These are phyloP conservation scores for Euptelea pleiosperma DNA, from an alignment of 164 flowering plant species.

Conservation along the genomic window DNA sequence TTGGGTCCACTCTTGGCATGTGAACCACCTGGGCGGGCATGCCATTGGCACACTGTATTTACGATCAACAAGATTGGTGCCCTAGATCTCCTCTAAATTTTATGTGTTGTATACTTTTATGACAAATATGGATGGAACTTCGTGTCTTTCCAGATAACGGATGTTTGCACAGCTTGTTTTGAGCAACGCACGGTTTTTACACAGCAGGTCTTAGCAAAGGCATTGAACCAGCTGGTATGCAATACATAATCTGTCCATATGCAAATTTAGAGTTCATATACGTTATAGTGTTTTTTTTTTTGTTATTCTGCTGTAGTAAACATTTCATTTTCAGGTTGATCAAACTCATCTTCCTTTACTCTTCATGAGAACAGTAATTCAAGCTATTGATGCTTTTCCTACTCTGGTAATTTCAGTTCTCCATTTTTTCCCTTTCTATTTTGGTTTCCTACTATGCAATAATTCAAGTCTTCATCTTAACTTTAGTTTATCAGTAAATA, in stretches of 20 bases:
- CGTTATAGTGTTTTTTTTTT: not conserved
- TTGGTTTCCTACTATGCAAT: not conserved
- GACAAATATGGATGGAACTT: not conserved
- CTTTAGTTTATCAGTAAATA: too few species aligned
- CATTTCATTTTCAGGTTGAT: slow-evolving; percentile 62
- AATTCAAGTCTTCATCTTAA: too few species aligned
- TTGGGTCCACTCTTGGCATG: too few species aligned
- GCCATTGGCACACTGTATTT: too few species aligned
- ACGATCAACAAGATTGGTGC: too few species aligned
- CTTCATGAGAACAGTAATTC: slow-evolving; percentile 97
- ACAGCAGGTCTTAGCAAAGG: slow-evolving; percentile 87
- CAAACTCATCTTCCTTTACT: slow-evolving; percentile 85
- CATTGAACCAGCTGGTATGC: slow-evolving; percentile 85
- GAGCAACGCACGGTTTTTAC: slow-evolving; percentile 98
- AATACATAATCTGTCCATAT: slow-evolving; percentile 1
- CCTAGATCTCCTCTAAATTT: not conserved
- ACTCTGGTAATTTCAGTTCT: slow-evolving; percentile 49
- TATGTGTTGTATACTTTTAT: not conserved
- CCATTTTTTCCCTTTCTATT: not conserved
- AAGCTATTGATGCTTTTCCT: slow-evolving; percentile 95
- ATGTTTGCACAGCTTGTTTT: slow-evolving; percentile 96
- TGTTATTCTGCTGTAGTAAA: not conserved
- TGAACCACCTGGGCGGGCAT: too few species aligned
- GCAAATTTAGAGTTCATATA: not conserved
- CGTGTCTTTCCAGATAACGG: slow-evolving; percentile 66